Conservation (phyloP, 2,329 filamentous ascomycete genomes). For the Colletotrichum camelliae region DNA sequence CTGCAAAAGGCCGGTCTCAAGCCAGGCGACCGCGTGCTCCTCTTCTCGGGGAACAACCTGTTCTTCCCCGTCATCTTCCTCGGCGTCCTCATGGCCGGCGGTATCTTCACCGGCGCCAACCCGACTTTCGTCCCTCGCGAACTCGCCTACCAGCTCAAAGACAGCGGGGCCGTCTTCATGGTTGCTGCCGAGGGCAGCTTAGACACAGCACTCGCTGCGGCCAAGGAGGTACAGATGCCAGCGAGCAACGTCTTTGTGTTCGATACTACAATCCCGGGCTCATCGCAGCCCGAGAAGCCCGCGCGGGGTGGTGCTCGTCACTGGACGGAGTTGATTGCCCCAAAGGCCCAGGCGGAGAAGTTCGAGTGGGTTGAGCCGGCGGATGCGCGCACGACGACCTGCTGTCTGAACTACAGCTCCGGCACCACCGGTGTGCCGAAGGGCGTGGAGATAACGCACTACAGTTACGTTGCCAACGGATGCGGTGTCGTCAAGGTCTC, state of each 20-base stretch:
- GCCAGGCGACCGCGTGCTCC: constrained; percentile 71
- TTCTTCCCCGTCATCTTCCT: constrained; percentile 75
- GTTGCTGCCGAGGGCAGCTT: constrained; percentile 67
- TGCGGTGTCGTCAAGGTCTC: constrained; percentile 59
- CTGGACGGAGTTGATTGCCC: constrained; percentile 68
- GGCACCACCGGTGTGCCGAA: constrained; percentile 85
- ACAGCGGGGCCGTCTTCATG: constrained; percentile 72
- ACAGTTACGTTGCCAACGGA: constrained; percentile 76
- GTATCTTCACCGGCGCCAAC: constrained; percentile 79
- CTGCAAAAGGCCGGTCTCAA: constrained; percentile 68
- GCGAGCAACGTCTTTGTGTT: constrained; percentile 67
- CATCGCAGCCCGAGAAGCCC: constrained; percentile 17
- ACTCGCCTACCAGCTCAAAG: constrained; percentile 75
- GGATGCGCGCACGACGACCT: constrained; percentile 57
- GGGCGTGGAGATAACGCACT: constrained; percentile 82
- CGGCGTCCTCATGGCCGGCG: constrained; percentile 78
- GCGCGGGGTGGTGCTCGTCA: constrained; percentile 52
- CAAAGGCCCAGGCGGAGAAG: constrained; percentile 51
- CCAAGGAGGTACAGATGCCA: constrained; percentile 60
- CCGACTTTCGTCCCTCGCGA: constrained; percentile 72
- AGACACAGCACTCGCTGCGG: constrained; percentile 70
- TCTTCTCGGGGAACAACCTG: constrained; percentile 77
- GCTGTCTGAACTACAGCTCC: constrained; percentile 80
- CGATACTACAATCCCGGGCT: constrained; percentile 54
- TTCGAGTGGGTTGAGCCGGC: constrained; percentile 69